Percentiles rank a stretch among this genome's conserved stretches.
Evolutionary conservation across 495 filamentous ascomycete species (phyloP).

Genomic region (Penicillium pancosmium): DNA sequence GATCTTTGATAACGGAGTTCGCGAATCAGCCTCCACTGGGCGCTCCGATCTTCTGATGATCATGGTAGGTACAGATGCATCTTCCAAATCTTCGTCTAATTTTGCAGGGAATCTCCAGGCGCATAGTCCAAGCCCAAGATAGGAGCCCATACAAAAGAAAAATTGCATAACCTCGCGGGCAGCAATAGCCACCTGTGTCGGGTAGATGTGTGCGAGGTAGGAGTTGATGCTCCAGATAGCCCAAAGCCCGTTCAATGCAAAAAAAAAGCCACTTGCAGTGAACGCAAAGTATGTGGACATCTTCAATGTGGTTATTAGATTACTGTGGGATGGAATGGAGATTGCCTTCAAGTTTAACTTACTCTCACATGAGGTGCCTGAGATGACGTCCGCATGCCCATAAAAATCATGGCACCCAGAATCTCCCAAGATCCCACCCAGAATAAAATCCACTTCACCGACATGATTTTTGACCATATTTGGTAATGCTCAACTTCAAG

Average conservation of each 20-base stretch:
- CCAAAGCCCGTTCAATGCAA: neutral
- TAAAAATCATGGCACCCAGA: neutral
- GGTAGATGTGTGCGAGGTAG: neutral
- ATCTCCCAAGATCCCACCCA: constrained; percentile 2
- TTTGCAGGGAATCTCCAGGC: neutral
- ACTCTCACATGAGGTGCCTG: neutral
- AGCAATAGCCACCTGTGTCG: neutral
- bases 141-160: constrained; percentile 1
- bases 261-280: neutral
- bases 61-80: neutral
- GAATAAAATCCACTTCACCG: neutral
- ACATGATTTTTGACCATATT: neutral
- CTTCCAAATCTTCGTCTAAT: neutral
- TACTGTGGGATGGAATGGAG: neutral
- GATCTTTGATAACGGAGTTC: neutral
- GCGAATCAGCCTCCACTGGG: neutral
- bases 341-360: neutral
- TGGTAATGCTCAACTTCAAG: neutral
- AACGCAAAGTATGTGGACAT: neutral
- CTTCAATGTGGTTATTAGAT: neutral
- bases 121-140: neutral
- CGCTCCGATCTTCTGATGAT: neutral
- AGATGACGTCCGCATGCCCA: neutral
- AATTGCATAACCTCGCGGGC: neutral
- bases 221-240: constrained; percentile 2